phyloP scores from a whole-genome alignment of 2,329 filamentous ascomycete genomes.

The Fusarium continuum region DNA sequence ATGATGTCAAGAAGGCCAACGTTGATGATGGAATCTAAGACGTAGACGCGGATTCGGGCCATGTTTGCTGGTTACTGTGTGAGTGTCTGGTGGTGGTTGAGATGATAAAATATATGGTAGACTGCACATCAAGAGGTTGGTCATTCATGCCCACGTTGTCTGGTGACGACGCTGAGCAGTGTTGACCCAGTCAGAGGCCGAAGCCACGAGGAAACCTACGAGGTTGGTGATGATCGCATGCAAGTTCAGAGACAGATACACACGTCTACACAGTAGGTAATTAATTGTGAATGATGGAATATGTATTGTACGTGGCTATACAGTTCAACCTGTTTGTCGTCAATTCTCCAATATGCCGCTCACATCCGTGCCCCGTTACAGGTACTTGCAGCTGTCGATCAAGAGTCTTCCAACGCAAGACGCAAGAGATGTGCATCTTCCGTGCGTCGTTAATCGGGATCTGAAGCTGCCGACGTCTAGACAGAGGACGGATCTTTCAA shows the following conservation, averaged over 20 bases:
- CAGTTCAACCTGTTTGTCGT: neutral
- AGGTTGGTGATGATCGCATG: conserved; percentile 32
- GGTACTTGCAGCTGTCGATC: no score
- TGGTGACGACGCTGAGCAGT: conserved; percentile 33
- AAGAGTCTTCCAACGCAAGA: conserved; percentile 3
- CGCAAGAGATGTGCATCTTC: conserved; percentile 8
- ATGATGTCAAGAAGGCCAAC: conserved; percentile 30
- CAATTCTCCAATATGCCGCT: neutral
- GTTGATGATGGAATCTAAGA: conserved; percentile 9
- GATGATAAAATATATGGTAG: no score
- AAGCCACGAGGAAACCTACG: conserved; percentile 18
- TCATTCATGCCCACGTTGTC: conserved; percentile 27
- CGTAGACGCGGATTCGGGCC: no score
- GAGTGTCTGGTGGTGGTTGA: neutral
- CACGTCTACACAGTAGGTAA: conserved; percentile 11
- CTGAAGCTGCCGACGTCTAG: conserved; percentile 24
- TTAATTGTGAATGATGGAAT: conserved; percentile 3
- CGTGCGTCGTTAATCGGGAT: conserved; percentile 19
- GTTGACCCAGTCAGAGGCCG: conserved; percentile 18
- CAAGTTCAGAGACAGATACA: neutral
- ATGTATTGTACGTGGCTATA: conserved; percentile 8
- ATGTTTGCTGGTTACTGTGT: neutral
- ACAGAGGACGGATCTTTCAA: neutral
- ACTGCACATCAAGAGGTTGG: conserved; percentile 24
- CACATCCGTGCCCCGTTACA: no score